phyloP scores from a whole-genome alignment of 768 basidiomycete species.

The Auricularia sp. region DNA sequence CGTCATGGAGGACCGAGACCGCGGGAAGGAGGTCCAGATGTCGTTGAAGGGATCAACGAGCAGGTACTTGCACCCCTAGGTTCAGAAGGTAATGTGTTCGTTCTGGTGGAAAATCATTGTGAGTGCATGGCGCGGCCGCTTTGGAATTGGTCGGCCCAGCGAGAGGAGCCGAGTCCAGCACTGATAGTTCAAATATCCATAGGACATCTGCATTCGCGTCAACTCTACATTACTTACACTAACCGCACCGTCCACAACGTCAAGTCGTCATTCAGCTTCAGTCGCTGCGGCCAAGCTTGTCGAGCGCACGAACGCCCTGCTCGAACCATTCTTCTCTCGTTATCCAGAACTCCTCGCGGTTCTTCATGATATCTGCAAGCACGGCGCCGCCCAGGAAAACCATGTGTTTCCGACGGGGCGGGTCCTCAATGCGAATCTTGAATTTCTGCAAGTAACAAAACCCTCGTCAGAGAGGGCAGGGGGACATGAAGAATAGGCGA shows the following conservation, averaged over 20 bases:
- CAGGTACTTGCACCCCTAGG: too few species aligned
- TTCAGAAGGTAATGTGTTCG: too few species aligned
- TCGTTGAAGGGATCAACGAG: too few species aligned
- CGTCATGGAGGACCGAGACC: too few species aligned
- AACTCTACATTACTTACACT: too few species aligned
- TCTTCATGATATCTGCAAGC: conserved; percentile 96
- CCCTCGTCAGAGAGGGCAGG: background rate
- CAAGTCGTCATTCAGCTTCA: too few species aligned
- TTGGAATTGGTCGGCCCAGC: too few species aligned
- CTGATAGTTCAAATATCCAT: conserved; percentile 13
- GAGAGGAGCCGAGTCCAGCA: too few species aligned
- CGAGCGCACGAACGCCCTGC: conserved; percentile 69
- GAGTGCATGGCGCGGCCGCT: too few species aligned
- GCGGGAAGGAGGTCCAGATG: too few species aligned
- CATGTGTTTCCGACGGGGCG: conserved; percentile 97
- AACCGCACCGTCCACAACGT: too few species aligned
- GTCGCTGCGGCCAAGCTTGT: conserved; percentile 67
- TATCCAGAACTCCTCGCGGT: conserved; percentile 90
- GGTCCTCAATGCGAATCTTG: conserved; percentile 97
- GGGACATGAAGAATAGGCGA: conserved; percentile 11
- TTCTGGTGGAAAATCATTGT: too few species aligned
- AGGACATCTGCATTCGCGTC: background rate
- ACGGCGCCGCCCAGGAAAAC: conserved; percentile 99
- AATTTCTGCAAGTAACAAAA: conserved; percentile 65
- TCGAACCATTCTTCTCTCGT: conserved; percentile 91